Evolutionary conservation across 2,329 filamentous ascomycete genomes (phyloP).

Genomic region (Aspergillus versicolor): DNA sequence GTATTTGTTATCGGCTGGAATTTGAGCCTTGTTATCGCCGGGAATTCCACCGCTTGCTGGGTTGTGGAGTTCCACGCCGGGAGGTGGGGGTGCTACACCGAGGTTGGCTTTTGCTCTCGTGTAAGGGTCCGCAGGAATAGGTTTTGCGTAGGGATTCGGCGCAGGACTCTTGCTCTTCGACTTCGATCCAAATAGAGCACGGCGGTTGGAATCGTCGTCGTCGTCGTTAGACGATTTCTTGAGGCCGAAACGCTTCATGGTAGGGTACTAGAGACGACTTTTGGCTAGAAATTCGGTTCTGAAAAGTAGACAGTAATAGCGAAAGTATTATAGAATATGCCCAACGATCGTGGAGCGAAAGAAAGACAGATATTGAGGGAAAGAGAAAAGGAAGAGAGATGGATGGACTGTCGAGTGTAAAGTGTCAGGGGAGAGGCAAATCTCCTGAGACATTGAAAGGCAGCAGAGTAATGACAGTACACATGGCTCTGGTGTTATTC

Average conservation of each 20-base stretch:
- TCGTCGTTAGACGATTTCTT: constrained; percentile 54
- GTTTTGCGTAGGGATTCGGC: constrained; percentile 59
- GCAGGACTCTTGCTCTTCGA: constrained; percentile 56
- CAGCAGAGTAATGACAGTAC: constrained; percentile 3
- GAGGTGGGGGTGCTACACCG: constrained; percentile 39
- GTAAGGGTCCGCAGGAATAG: constrained; percentile 55
- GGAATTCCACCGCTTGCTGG: constrained; percentile 22
- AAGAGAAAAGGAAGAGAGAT: constrained; percentile 9
- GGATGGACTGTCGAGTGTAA: constrained; percentile 2
- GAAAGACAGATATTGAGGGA: constrained; percentile 1
- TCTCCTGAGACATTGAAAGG: constrained; percentile 12
- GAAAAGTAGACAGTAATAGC: not conserved
- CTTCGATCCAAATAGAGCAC: constrained; percentile 59
- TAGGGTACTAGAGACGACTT: constrained; percentile 5
- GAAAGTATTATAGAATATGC: constrained; percentile 7
- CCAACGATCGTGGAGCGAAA: not conserved
- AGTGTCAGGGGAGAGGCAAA: constrained; percentile 28
- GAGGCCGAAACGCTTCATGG: constrained; percentile 39
- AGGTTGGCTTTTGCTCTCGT: constrained; percentile 49
- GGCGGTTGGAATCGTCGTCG: constrained; percentile 54
- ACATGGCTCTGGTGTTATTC: not conserved
- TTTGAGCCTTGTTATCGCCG: constrained; percentile 23
- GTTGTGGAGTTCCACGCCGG: constrained; percentile 26
- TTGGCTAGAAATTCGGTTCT: not conserved
- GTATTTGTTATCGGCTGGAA: constrained; percentile 34